Evolutionary conservation across 2,329 filamentous ascomycete species (phyloP).

Genomic region (Fonsecaea multimorphosa): DNA sequence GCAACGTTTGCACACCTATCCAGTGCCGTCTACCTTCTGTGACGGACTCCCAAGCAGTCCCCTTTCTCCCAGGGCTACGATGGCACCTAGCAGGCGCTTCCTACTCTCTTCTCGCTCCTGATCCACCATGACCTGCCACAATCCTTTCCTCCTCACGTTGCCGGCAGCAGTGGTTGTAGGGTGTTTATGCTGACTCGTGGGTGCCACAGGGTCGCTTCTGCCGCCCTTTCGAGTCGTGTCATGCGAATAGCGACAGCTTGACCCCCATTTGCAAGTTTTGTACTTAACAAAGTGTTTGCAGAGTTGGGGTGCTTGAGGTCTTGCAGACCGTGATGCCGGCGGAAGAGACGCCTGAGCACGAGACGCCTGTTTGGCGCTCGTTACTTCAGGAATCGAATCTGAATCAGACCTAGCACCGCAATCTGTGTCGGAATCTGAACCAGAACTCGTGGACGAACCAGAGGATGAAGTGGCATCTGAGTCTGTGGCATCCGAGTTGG

Average conservation of each 20-base stretch:
- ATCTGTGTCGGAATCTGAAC: conserved; percentile 29
- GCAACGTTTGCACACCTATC: neutral
- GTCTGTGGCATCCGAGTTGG: conserved; percentile 17
- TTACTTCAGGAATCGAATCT: conserved; percentile 48
- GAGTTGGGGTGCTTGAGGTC: conserved; percentile 35
- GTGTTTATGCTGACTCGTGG: conserved; percentile 39
- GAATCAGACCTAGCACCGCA: conserved; percentile 22
- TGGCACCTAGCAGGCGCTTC: conserved; percentile 50
- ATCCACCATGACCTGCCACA: conserved; percentile 53
- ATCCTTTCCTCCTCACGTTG: conserved; percentile 45
- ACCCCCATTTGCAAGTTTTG: conserved; percentile 51
- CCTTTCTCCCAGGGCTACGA: conserved; percentile 51
- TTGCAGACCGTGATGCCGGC: conserved; percentile 37
- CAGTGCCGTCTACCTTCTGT: neutral
- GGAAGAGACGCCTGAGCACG: conserved; percentile 50
- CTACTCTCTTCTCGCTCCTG: conserved; percentile 52
- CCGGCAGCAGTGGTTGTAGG: conserved; percentile 15
- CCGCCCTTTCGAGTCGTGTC: conserved; percentile 37
- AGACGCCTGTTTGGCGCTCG: conserved; percentile 48
- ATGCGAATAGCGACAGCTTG: conserved; percentile 52
- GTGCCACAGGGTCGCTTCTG: conserved; percentile 30
- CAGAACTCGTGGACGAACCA: conserved; percentile 31
- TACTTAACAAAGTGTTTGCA: conserved; percentile 52
- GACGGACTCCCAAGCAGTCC: conserved; percentile 44
- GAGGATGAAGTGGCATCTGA: conserved; percentile 30